Evolutionary conservation across 2,329 filamentous ascomycete species (phyloP), one percentile per base, ranked within the genome.

Genomic region (Helminthosporium solani): DNA sequence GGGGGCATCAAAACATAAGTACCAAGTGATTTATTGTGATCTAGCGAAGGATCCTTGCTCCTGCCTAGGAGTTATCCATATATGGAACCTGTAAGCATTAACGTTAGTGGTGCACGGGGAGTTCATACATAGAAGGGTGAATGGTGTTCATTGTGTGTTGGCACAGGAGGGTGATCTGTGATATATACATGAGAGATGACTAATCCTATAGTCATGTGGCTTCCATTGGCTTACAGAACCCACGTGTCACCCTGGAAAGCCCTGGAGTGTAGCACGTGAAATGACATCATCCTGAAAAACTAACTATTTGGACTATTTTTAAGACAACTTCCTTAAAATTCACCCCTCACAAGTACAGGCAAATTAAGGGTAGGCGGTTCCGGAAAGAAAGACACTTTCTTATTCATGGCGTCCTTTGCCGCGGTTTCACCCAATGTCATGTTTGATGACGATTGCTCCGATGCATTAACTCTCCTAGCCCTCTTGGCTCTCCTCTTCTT

Each of bases 331-430:
- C 16, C 36, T 39, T 28, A 28, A 25, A 25, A 39, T 25, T 15
- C 21, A 5, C 36, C 21, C 25, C 25, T 38, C 31, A 38, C 19
- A 44, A 37, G 33, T 44, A 44, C 23, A 38, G 42, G 42, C 20
- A 44, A 44, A 44, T 38, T 38, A 37, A 44, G 42, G 25, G 42
- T 44, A 38, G 42, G 25, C 18, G 16, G 42, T 14, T 44, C 42
- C 21, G 21, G 25, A 20, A 44, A 44, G 30, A 44, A 44, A 9
- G 16, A 44, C 15, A 38, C 34, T 44, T 44, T 38, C 23, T 15
- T 38, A 37, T 44, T 37, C 30, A 44, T 33, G 38, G n/a, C 16
- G 33, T 44, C 30, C 34, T 44, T 8, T 38, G 16, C 33, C 14
- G 14, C 27, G 3, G 33, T 44, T 44, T 37, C 4, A 21, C 42